A percentile compares a stretch with the other conserved stretches of the same genome.
Conservation (phyloP, 2,329 filamentous ascomycete species). For the Colletotrichum lindemuthianum region DNA sequence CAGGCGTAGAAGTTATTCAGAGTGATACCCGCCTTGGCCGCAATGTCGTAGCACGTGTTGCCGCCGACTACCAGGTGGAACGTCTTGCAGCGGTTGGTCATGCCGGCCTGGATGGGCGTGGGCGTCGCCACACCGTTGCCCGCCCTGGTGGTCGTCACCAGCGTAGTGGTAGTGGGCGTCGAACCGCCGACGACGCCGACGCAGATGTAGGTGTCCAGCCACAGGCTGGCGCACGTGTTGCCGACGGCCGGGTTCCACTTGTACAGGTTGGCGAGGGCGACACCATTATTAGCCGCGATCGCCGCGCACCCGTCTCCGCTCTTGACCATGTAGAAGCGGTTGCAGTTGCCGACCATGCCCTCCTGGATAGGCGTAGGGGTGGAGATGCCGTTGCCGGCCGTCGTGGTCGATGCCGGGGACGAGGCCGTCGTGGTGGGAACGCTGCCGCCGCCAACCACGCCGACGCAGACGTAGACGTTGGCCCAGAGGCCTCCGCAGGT, state of each 20-base stretch:
- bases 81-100: constrained; percentile 33
- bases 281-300: constrained; percentile 38
- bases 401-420: constrained; percentile 15
- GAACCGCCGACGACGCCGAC: constrained; percentile 1
- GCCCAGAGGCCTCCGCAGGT: constrained; percentile 1
- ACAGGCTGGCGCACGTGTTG: constrained; percentile 28
- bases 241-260: constrained; percentile 37
- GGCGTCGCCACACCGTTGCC: constrained; percentile 18
- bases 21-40: background rate
- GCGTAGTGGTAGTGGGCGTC: constrained; percentile 34
- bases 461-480: constrained; percentile 9
- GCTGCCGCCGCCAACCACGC: background rate
- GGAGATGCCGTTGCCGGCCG: constrained; percentile 1
- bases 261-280: constrained; percentile 40
- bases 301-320: constrained; percentile 39
- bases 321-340: constrained; percentile 20
- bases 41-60: background rate
- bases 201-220: constrained; percentile 30
- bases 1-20: constrained; percentile 14
- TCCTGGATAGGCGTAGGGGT: constrained; percentile 29
- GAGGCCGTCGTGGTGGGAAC: constrained; percentile 30
- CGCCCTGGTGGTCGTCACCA: constrained; percentile 3
- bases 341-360: constrained; percentile 34
- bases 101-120: constrained; percentile 19
- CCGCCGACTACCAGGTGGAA: constrained; percentile 18